phyloP scores from a whole-genome alignment of 352 stramenopile species.

The Phytopythium helicoides region DNA sequence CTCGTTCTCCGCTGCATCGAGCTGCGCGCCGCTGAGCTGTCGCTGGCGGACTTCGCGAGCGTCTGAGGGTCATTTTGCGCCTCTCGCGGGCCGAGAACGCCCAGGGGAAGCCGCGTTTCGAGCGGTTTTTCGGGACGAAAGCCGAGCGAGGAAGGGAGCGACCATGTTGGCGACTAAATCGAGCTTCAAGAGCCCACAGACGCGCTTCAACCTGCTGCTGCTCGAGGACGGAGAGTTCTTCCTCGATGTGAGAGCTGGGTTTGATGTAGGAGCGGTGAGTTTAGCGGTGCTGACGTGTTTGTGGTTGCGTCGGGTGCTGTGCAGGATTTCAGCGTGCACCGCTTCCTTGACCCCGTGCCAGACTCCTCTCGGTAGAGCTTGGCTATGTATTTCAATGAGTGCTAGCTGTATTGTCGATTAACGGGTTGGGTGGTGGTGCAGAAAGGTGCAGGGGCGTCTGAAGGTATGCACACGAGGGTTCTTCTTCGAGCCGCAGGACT shows the following conservation, averaged over 20 bases:
- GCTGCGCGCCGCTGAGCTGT: no score
- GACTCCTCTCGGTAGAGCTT: conserved; percentile 41
- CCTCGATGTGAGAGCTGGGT: conserved; percentile 69
- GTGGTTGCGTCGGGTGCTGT: background rate
- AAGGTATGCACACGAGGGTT: conserved; percentile 90
- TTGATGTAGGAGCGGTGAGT: no score
- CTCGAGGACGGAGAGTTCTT: conserved; percentile 95
- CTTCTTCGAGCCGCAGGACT: conserved; percentile 91
- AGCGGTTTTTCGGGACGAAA: background rate
- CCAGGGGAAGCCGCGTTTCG: no score
- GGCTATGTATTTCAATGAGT: no score
- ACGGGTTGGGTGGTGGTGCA: conserved; percentile 8
- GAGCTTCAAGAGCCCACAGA: conserved; percentile 48
- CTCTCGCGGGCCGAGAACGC: conserved; percentile 76
- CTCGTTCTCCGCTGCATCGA: no score
- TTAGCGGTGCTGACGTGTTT: background rate
- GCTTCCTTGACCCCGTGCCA: conserved; percentile 60
- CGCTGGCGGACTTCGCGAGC: no score
- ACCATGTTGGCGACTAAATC: conserved; percentile 40
- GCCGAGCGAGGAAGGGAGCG: background rate
- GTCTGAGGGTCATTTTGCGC: no score
- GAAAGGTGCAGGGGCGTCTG: conserved; percentile 74
- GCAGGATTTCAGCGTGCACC: conserved; percentile 84
- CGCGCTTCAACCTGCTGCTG: conserved; percentile 92
- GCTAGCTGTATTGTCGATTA: background rate